phyloP scores from a whole-genome alignment of 176 grass and related monocot genomes.

The Oryza rufipogon region DNA sequence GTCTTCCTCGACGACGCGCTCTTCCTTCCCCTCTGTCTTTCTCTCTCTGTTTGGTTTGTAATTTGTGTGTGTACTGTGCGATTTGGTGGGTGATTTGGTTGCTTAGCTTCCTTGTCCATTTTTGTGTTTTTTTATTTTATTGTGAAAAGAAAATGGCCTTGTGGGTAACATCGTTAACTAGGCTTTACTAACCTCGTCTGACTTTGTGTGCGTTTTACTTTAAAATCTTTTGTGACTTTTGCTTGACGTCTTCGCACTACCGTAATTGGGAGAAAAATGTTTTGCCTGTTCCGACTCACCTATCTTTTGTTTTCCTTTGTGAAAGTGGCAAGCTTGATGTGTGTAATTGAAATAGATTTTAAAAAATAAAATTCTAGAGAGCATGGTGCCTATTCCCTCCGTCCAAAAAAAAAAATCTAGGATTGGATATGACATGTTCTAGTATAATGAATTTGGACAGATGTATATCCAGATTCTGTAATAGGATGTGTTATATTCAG shows the following conservation, averaged over 20 bases:
- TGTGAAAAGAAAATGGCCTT: neutral
- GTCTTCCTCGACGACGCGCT: slow-evolving; percentile 19
- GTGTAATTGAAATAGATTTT: neutral
- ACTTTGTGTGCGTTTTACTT: slow-evolving; percentile 33
- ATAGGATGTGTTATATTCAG: too few species aligned
- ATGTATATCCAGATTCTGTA: too few species aligned
- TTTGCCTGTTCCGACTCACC: neutral
- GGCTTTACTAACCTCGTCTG: slow-evolving; percentile 34
- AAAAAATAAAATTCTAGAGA: neutral
- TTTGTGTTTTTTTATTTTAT: neutral
- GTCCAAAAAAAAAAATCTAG: too few species aligned
- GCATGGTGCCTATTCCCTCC: neutral
- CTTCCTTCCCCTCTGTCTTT: neutral
- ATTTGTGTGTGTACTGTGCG: slow-evolving; percentile 37
- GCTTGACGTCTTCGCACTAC: neutral
- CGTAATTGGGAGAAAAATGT: neutral
- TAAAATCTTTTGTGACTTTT: slow-evolving; percentile 34
- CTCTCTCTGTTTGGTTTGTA: slow-evolving; percentile 17
- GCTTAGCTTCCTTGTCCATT: slow-evolving; percentile 34
- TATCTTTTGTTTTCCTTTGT: neutral
- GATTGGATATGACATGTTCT: too few species aligned
- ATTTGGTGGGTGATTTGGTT: slow-evolving; percentile 30
- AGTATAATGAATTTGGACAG: too few species aligned
- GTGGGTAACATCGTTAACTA: slow-evolving; percentile 21
- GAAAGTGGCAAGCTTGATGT: neutral